Conservation (phyloP, 176 grass and related monocot species). For the Aegilops sharonensis region DNA sequence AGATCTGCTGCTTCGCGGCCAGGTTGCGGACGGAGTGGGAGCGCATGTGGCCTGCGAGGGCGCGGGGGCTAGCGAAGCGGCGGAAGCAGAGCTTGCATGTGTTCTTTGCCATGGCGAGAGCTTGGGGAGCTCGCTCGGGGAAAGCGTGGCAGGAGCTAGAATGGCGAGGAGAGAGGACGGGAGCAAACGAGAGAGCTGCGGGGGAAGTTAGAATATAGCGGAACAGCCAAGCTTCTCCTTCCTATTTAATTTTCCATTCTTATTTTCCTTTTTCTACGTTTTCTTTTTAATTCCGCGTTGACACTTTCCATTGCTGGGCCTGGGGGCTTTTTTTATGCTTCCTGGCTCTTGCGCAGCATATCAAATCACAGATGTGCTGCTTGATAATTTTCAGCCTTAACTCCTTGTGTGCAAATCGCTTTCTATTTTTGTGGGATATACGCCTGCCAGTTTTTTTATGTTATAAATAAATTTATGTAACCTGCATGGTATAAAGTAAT, state of each 20-base stretch:
- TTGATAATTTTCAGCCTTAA: slow-evolving; percentile 34
- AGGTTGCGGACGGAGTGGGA: slow-evolving; percentile 45
- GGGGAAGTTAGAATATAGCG: slow-evolving; percentile 50
- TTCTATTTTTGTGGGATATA: slow-evolving; percentile 26
- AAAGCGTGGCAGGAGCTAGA: slow-evolving; percentile 33
- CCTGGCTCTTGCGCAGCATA: slow-evolving; percentile 16
- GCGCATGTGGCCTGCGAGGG: slow-evolving; percentile 77
- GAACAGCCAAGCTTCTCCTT: slow-evolving; percentile 23
- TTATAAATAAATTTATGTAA: not conserved
- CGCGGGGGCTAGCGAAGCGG: slow-evolving; percentile 67
- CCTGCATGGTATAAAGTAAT: not conserved
- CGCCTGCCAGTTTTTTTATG: not conserved
- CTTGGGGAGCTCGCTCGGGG: slow-evolving; percentile 34
- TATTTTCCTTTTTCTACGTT: not conserved
- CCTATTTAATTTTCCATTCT: slow-evolving; percentile 26
- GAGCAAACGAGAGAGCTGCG: slow-evolving; percentile 48
- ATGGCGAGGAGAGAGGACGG: slow-evolving; percentile 40
- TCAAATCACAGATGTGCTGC: slow-evolving; percentile 26
- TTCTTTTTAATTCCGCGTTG: not conserved
- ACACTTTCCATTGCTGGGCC: slow-evolving; percentile 35
- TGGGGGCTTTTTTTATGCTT: not conserved
- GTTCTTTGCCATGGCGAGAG: slow-evolving; percentile 60
- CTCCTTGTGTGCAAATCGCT: slow-evolving; percentile 18
- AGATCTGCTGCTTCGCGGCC: slow-evolving; percentile 40
- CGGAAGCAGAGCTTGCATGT: slow-evolving; percentile 70